Percentiles rank a stretch among this genome's conserved stretches.
phyloP scores from a whole-genome alignment of 495 filamentous ascomycete genomes.

The Aspergillus bridgeri region DNA sequence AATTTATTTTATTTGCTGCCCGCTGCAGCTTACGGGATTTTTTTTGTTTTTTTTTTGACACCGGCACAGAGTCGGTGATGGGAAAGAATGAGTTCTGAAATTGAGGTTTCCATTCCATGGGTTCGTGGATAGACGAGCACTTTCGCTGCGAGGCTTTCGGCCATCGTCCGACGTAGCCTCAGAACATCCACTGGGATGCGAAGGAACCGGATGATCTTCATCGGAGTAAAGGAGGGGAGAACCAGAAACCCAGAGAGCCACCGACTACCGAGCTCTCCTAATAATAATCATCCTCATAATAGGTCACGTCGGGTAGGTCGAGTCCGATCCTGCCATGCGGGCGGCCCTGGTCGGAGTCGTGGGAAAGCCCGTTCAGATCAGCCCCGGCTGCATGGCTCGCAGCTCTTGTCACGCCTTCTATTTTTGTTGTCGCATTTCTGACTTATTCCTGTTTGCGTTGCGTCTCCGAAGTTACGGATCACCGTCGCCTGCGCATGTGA shows the following conservation, averaged over 20 bases:
- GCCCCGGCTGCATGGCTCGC: not conserved
- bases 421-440: not conserved
- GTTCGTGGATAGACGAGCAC: too few relatives aligned
- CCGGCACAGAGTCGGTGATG: too few relatives aligned
- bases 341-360: not conserved
- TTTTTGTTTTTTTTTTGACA: too few relatives aligned
- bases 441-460: not conserved
- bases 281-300: too few relatives aligned
- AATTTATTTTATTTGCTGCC: too few relatives aligned
- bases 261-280: too few relatives aligned
- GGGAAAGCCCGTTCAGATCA: not conserved
- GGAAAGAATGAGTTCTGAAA: too few relatives aligned
- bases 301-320: not conserved
- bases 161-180: not conserved
- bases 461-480: not conserved
- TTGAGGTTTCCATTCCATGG: too few relatives aligned
- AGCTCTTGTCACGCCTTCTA: conserved; percentile 1
- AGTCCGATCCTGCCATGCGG: not conserved
- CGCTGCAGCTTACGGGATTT: too few relatives aligned
- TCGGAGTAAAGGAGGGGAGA: not conserved
- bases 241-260: too few relatives aligned
- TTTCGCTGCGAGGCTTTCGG: not conserved
- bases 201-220: not conserved
- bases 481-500: not conserved
- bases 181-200: not conserved